Percentiles rank a stretch among this genome's conserved stretches.
phyloP scores from a whole-genome alignment of 768 basidiomycete species.

The Scleroderma bovista region DNA sequence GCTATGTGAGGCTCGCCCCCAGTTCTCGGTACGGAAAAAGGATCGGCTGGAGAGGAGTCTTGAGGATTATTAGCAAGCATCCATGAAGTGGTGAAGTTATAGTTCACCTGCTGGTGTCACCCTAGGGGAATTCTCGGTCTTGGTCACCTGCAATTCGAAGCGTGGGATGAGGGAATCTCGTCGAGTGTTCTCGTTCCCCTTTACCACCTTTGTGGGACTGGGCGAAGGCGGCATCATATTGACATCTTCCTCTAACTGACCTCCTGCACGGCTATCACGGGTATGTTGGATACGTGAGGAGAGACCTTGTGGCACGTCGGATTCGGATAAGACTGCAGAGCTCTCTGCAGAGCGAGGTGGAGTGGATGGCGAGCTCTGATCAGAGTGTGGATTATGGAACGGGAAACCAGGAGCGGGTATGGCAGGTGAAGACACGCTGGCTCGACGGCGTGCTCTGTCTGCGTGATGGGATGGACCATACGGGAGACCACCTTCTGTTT shows the following conservation, averaged over 20 bases:
- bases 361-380: slow-evolving; percentile 15
- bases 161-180: slow-evolving; percentile 31
- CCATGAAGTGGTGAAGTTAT: not conserved
- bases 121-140: slow-evolving; percentile 19
- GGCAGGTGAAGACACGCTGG: slow-evolving; percentile 28
- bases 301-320: slow-evolving; percentile 27
- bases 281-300: slow-evolving; percentile 37
- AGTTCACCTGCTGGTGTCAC: slow-evolving; percentile 12
- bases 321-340: slow-evolving; percentile 16
- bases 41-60: slow-evolving; percentile 17
- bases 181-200: slow-evolving; percentile 14
- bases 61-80: not conserved
- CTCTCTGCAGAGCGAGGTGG: slow-evolving; percentile 17
- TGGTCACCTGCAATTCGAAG: slow-evolving; percentile 21
- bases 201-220: slow-evolving; percentile 33
- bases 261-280: slow-evolving; percentile 18
- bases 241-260: slow-evolving; percentile 36
- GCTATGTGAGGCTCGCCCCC: slow-evolving; percentile 21
- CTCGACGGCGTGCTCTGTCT: slow-evolving; percentile 39
- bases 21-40: slow-evolving; percentile 13
- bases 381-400: slow-evolving; percentile 13
- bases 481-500: slow-evolving; percentile 59
- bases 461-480: slow-evolving; percentile 61
- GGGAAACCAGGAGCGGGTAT: slow-evolving; percentile 34
- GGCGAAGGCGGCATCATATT: slow-evolving; percentile 46